Evolutionary conservation across 495 filamentous ascomycete species (phyloP).

Genomic region (Podospora appendiculata): DNA sequence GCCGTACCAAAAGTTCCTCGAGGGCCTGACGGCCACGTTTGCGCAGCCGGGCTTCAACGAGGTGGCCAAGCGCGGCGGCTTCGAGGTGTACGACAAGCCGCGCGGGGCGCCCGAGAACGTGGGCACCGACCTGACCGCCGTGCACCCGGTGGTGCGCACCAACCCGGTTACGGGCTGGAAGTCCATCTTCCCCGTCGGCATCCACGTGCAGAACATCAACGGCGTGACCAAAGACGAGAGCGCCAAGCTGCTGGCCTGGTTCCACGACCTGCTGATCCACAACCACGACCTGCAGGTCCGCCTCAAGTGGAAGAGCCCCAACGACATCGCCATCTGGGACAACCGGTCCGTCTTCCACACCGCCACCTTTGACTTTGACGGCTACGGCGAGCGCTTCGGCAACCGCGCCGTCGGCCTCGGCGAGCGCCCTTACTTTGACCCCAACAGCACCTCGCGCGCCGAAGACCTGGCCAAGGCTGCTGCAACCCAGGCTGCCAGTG

Average conservation of each 20-base stretch:
- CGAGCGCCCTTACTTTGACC: slow-evolving; percentile 58
- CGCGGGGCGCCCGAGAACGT: slow-evolving; percentile 60
- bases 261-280: slow-evolving; percentile 51
- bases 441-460: slow-evolving; percentile 47
- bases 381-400: slow-evolving; percentile 50
- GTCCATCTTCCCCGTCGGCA: slow-evolving; percentile 55
- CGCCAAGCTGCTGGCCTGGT: slow-evolving; percentile 49
- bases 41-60: slow-evolving; percentile 50
- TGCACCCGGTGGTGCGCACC: slow-evolving; percentile 65
- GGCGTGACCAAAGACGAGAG: slow-evolving; percentile 57
- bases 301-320: slow-evolving; percentile 52
- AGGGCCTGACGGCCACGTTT: slow-evolving; percentile 58
- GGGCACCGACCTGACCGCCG: slow-evolving; percentile 49
- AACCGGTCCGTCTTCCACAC: slow-evolving; percentile 62
- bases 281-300: slow-evolving; percentile 74
- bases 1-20: slow-evolving; percentile 60
- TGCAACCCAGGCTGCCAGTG: too few species aligned
- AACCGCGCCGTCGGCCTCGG: slow-evolving; percentile 57
- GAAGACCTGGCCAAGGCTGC: slow-evolving; percentile 33
- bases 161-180: slow-evolving; percentile 80
- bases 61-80: slow-evolving; percentile 43
- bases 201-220: slow-evolving; percentile 57
- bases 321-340: slow-evolving; percentile 71
- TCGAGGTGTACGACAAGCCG: slow-evolving; percentile 46
- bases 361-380: slow-evolving; percentile 59